Percentiles rank a stretch among this genome's conserved stretches.
Evolutionary conservation across 176 grass and related monocot species (phyloP).

Genomic region (Chrysopogon serrulatus): DNA sequence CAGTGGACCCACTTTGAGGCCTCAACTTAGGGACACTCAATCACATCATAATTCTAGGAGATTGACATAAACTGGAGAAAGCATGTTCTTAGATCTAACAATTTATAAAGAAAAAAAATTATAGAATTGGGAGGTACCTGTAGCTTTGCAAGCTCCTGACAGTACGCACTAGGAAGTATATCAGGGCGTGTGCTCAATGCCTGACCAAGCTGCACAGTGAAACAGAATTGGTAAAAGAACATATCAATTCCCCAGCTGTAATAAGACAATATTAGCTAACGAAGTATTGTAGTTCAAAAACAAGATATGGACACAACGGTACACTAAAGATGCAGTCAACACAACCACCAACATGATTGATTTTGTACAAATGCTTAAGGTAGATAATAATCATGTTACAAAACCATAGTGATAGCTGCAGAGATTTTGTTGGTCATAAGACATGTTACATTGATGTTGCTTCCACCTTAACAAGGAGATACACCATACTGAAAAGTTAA

Average conservation of each 20-base stretch:
- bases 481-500: neutral
- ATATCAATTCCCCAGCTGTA: neutral
- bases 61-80: neutral
- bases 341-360: neutral
- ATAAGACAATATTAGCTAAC: neutral
- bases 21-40: neutral
- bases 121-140: constrained; percentile 48
- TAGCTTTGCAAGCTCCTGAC: constrained; percentile 86
- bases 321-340: neutral
- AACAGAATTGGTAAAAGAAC: neutral
- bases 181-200: constrained; percentile 89
- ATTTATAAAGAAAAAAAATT: neutral
- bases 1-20: neutral
- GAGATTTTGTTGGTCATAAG: neutral
- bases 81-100: neutral
- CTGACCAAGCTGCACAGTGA: constrained; percentile 66
- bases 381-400: neutral
- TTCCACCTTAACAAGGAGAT: neutral
- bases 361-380: neutral
- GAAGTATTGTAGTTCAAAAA: constrained; percentile 3
- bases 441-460: neutral
- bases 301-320: neutral
- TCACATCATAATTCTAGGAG: neutral
- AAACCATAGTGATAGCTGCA: neutral
- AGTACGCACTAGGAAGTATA: constrained; percentile 88